phyloP scores from a whole-genome alignment of 192 early-diverging fungal species.

The Coemansia sp. region DNA sequence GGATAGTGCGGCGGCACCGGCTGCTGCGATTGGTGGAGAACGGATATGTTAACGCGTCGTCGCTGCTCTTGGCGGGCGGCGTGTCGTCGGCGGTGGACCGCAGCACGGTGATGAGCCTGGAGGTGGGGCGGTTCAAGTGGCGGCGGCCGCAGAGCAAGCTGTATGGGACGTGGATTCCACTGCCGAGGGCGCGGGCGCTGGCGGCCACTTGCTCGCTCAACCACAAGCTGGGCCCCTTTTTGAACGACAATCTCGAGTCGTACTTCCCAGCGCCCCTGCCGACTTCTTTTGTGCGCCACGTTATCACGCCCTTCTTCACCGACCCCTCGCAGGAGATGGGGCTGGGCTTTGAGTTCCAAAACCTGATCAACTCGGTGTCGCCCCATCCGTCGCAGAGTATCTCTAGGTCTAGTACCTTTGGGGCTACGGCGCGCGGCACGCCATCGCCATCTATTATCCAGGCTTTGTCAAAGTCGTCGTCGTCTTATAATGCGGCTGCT shows the following conservation, averaged over 20 bases:
- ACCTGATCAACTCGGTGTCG: conserved; percentile 32
- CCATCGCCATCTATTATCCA: conserved; percentile 58
- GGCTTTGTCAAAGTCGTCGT: conserved; percentile 33
- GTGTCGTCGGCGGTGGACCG: conserved; percentile 81
- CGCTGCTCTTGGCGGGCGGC: conserved; percentile 84
- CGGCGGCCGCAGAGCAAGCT: conserved; percentile 70
- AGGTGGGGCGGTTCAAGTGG: conserved; percentile 75
- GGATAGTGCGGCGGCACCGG: conserved; percentile 61
- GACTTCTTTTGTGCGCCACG: conserved; percentile 52
- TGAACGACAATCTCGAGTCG: conserved; percentile 73
- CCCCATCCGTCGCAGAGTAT: conserved; percentile 31
- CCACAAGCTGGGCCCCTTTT: conserved; percentile 70
- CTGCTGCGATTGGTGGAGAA: conserved; percentile 82
- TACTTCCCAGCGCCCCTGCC: conserved; percentile 69
- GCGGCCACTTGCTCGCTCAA: conserved; percentile 82
- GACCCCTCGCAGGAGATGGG: conserved; percentile 22
- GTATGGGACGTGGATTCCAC: conserved; percentile 92
- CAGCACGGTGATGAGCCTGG: conserved; percentile 83
- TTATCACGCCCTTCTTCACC: conserved; percentile 55
- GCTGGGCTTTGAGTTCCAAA: conserved; percentile 47
- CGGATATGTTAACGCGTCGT: conserved; percentile 84
- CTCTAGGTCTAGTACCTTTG: conserved; percentile 51
- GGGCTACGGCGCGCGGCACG: conserved; percentile 49
- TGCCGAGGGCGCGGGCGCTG: conserved; percentile 80
- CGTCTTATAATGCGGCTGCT: conserved; percentile 17